Base-by-base conservation (phyloP, 331 rosid genomes). In the Malus hybrid region DNA sequence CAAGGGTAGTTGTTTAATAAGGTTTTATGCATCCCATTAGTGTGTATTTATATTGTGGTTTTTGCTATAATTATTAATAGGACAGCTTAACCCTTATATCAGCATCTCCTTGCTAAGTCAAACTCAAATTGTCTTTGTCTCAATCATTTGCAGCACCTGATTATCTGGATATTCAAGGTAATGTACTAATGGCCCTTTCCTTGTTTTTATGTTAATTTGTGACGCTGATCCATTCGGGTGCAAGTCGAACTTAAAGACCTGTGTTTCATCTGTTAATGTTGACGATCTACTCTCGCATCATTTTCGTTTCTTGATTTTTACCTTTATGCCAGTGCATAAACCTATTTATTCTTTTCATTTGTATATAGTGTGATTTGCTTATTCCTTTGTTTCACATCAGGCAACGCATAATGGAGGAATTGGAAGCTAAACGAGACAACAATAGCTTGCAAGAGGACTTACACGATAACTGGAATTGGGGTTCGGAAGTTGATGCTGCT, bases 371-470 rank as follows among this genome's bases (percentile, higher is more conserved):
- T 42, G 48, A 10, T 12, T 32, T 33, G 14, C 9, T 15, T 44
- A 7, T 32, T 59, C 60, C 18, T 33, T 70, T 18, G 16, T 68
- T 7, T 68, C 57, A 44, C 46, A 10, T 39, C 31, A 71, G 65
- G 52, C 32, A 56, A 31, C 6, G 71, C 24, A 29, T 3, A 13
- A 76, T 80, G 85, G 80, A 75, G 57, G 67, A 74, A 18, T 15
- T 66, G 71, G 80, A 73, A 81, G 64, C 46, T 12, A 24, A 4
- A 10, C 19, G n/a, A 24, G 66, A 28, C 66, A 27, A 6, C 2
- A 27, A 28, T 61, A 16, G 19, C n/a, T 61, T 12, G 33, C 34
- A 12, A 61, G 34, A 61, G 18, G 29, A n/a, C 27, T 8, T 42
- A 1, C 48, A 42, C 13, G 14, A 10, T 3, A 42, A 42, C 48